These are phyloP conservation scores for Leccinum pachyderme DNA, from an alignment of 1,284 basidiomycete species.

Conservation along the genomic window DNA sequence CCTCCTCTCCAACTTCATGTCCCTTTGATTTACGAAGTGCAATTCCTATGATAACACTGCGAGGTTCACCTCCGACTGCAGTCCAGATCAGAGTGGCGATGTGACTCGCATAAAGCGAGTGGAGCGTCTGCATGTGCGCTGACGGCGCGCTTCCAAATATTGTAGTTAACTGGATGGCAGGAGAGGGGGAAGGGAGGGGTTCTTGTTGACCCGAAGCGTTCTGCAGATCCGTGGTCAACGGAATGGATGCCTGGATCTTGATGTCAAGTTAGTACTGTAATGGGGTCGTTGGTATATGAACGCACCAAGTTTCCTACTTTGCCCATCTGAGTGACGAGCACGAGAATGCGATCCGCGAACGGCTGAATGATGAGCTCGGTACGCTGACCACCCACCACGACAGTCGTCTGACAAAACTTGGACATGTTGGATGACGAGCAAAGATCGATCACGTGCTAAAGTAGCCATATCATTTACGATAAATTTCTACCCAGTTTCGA, in stretches of 20 bases:
- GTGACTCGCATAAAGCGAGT: constrained; percentile 83
- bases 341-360: constrained; percentile 76
- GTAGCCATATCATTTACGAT: not conserved
- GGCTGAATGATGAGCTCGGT: constrained; percentile 79
- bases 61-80: constrained; percentile 41
- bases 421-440: constrained; percentile 11
- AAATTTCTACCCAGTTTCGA: not conserved
- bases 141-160: constrained; percentile 74
- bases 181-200: constrained; percentile 63
- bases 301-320: constrained; percentile 84
- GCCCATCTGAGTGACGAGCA: constrained; percentile 83
- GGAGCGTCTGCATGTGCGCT: constrained; percentile 63
- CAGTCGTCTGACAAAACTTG: constrained; percentile 37
- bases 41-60: constrained; percentile 66
- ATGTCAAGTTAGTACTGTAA: constrained; percentile 2
- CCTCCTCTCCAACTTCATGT: constrained; percentile 39
- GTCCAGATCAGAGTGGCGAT: constrained; percentile 84
- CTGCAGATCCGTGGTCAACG: constrained; percentile 57
- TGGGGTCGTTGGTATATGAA: constrained; percentile 8
- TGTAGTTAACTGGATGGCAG: constrained; percentile 71
- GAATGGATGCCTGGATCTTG: constrained; percentile 78
- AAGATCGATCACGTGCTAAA: not conserved
- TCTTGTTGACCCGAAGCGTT: constrained; percentile 33
- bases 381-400: constrained; percentile 50
- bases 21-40: constrained; percentile 49